Percentiles rank a stretch among this genome's conserved stretches.
These are phyloP conservation scores for Citrullus colocynthis DNA, from an alignment of 306 rosid species.

Conservation along the genomic window DNA sequence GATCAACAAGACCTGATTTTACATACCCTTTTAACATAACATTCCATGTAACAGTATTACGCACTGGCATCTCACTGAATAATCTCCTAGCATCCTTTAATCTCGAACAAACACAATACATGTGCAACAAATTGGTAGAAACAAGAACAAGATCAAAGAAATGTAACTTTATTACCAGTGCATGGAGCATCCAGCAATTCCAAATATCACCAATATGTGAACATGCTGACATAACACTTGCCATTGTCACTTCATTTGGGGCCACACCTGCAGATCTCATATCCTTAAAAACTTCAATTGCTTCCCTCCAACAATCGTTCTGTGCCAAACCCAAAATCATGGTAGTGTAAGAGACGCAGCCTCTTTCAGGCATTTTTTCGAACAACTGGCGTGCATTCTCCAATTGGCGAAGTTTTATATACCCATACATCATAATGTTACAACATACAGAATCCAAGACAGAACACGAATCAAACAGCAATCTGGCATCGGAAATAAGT, in stretches of 20 bases:
- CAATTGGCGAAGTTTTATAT: constrained; percentile 39
- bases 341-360: constrained; percentile 66
- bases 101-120: constrained; percentile 54
- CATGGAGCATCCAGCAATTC: constrained; percentile 59
- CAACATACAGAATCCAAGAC: constrained; percentile 51
- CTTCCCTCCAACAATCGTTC: constrained; percentile 45
- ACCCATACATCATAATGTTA: constrained; percentile 76
- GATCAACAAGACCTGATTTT: constrained; percentile 45
- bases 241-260: constrained; percentile 61
- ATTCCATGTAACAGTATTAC: constrained; percentile 73
- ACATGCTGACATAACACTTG: constrained; percentile 51
- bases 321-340: constrained; percentile 75
- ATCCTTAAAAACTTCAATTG: constrained; percentile 53
- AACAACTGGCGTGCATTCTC: constrained; percentile 52
- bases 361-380: constrained; percentile 48
- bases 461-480: constrained; percentile 32
- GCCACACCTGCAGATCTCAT: constrained; percentile 45
- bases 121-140: constrained; percentile 64
- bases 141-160: constrained; percentile 41
- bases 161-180: constrained; percentile 34
- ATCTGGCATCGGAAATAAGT: constrained; percentile 29
- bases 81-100: constrained; percentile 44
- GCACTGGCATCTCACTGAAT: constrained; percentile 52
- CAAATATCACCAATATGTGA: constrained; percentile 43
- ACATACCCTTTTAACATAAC: constrained; percentile 76